Evolutionary conservation across 768 basidiomycete genomes (phyloP).

Genomic region (Termitomyces sp.): DNA sequence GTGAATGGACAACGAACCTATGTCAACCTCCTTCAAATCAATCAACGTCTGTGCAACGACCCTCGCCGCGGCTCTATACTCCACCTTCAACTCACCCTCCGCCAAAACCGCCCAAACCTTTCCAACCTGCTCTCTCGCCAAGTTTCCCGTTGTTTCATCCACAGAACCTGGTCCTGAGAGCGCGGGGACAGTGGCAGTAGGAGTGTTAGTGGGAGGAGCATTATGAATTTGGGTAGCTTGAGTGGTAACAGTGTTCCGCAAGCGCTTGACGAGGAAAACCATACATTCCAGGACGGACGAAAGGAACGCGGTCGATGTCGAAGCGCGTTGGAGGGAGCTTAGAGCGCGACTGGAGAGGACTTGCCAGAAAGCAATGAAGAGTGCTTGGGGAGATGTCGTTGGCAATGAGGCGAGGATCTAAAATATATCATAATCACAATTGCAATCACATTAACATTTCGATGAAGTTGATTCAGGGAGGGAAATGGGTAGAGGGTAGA

Average conservation of each 20-base stretch:
- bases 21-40: constrained; percentile 25
- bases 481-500: background rate
- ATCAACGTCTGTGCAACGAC: constrained; percentile 36
- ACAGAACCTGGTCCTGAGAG: background rate
- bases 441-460: background rate
- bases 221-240: background rate
- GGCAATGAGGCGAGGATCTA: constrained; percentile 25
- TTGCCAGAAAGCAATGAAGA: constrained; percentile 81
- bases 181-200: constrained; percentile 1
- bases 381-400: constrained; percentile 30
- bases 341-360: constrained; percentile 68
- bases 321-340: constrained; percentile 46
- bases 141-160: constrained; percentile 8
- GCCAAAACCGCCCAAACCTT: constrained; percentile 45
- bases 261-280: constrained; percentile 47
- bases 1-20: constrained; percentile 13
- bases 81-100: constrained; percentile 38
- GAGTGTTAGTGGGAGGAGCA: constrained; percentile 2
- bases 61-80: constrained; percentile 35
- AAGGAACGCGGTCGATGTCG: constrained; percentile 59
- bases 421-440: background rate
- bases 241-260: constrained; percentile 18
- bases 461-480: background rate
- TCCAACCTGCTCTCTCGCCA: constrained; percentile 41
- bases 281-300: constrained; percentile 66